phyloP scores from a whole-genome alignment of 169 alveolate genomes.

The Eimeria falciformis region DNA sequence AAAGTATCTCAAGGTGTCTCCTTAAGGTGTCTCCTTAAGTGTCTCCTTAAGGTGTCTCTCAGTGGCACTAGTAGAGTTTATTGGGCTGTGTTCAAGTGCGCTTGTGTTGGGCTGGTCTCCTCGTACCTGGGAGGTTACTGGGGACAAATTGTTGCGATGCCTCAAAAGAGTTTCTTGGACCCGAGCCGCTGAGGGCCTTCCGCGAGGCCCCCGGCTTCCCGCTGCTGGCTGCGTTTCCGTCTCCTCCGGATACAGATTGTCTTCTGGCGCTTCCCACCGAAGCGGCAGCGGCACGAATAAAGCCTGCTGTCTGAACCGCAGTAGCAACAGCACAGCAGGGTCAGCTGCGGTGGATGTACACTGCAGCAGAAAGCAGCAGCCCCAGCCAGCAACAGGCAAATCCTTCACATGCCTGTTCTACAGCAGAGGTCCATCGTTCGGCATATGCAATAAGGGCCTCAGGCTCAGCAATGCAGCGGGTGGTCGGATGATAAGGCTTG shows the following conservation, averaged over 20 bases:
- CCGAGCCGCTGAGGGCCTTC: no score
- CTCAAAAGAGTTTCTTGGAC: no score
- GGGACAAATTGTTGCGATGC: no score
- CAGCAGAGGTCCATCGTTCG: slow-evolving; percentile 9
- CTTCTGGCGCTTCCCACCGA: slow-evolving; percentile 40
- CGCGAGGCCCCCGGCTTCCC: not conserved
- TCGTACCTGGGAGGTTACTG: no score
- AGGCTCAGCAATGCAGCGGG: not conserved
- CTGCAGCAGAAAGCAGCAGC: not conserved
- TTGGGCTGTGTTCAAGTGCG: no score
- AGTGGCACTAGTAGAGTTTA: no score
- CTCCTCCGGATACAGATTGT: not conserved
- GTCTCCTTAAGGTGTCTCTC: no score
- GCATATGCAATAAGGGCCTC: slow-evolving; percentile 38
- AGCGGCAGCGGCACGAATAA: slow-evolving; percentile 8
- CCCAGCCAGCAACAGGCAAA: not conserved
- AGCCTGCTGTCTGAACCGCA: slow-evolving; percentile 30
- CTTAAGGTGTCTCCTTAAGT: no score
- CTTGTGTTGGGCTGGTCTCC: no score
- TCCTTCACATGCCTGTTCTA: slow-evolving; percentile 14
- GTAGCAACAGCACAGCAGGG: not conserved
- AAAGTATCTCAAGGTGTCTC: no score
- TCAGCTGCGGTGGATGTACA: not conserved
- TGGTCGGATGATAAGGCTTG: not conserved
- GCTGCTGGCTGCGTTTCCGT: not conserved